Evolutionary conservation across 2,329 filamentous ascomycete species (phyloP).

Genomic region (Colletotrichum horii): DNA sequence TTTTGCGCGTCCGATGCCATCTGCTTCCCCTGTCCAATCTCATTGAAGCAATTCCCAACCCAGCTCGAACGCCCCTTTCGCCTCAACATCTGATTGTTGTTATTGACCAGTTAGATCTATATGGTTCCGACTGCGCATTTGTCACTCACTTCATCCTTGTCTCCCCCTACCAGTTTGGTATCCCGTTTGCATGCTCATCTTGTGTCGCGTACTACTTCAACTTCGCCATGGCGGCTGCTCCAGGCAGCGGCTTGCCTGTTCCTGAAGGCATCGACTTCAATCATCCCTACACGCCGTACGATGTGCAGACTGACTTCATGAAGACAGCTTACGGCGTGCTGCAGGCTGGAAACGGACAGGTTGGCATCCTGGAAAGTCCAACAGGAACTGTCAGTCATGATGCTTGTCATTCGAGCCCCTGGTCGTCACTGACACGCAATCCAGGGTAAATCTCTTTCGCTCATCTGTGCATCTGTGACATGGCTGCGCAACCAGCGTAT

Average conservation of each 20-base stretch:
- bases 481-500: slow-evolving; percentile 88
- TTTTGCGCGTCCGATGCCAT: neutral
- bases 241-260: slow-evolving; percentile 26
- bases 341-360: slow-evolving; percentile 70
- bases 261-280: slow-evolving; percentile 68
- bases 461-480: slow-evolving; percentile 87
- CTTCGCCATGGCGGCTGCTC: neutral
- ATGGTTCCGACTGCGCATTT: neutral
- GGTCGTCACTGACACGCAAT: slow-evolving; percentile 7
- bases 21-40: neutral
- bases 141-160: neutral
- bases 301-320: slow-evolving; percentile 91
- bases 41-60: neutral
- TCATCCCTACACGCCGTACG: slow-evolving; percentile 86
- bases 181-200: neutral
- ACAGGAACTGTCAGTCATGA: slow-evolving; percentile 69
- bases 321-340: slow-evolving; percentile 79
- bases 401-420: neutral
- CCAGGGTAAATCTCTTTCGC: slow-evolving; percentile 86
- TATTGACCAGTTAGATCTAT: neutral
- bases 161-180: neutral
- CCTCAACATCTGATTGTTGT: neutral
- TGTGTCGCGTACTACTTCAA: neutral
- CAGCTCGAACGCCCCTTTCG: neutral
- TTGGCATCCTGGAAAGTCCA: slow-evolving; percentile 92